Conservation (phyloP, 768 basidiomycete genomes). For the Lanmaoa pseudosensibilis region DNA sequence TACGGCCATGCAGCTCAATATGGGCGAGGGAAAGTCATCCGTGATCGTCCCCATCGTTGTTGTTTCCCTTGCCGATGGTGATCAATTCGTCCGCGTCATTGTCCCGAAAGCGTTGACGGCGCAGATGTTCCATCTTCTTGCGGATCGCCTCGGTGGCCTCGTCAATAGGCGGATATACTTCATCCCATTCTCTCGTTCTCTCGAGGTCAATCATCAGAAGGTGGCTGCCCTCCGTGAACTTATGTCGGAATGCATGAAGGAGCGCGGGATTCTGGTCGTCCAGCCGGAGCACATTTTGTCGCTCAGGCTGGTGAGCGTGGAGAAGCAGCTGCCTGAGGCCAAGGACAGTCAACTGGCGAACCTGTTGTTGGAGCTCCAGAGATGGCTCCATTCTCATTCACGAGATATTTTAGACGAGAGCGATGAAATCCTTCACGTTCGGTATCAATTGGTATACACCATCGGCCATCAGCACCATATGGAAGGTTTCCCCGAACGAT, state of each 20-base stretch:
- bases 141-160: constrained; percentile 44
- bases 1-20: constrained; percentile 50
- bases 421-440: constrained; percentile 35
- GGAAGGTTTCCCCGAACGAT: constrained; percentile 35
- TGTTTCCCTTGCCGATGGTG: constrained; percentile 42
- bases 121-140: constrained; percentile 53
- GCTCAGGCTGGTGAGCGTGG: constrained; percentile 46
- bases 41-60: constrained; percentile 48
- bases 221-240: constrained; percentile 31
- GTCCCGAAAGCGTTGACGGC: constrained; percentile 47
- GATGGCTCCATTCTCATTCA: constrained; percentile 24
- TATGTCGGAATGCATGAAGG: constrained; percentile 39
- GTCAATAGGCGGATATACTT: constrained; percentile 47
- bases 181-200: constrained; percentile 49
- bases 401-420: constrained; percentile 35
- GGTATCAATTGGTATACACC: constrained; percentile 40
- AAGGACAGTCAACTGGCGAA: background rate
- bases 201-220: constrained; percentile 20
- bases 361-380: constrained; percentile 29
- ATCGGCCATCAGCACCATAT: constrained; percentile 30
- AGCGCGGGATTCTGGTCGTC: constrained; percentile 45
- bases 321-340: constrained; percentile 28
- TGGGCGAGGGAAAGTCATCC: constrained; percentile 58
- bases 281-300: constrained; percentile 59
- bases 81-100: constrained; percentile 47